Percentiles rank a stretch among this genome's conserved stretches.
phyloP scores from a whole-genome alignment of 805 yeast species.

The Saccharomyces paradoxus region DNA sequence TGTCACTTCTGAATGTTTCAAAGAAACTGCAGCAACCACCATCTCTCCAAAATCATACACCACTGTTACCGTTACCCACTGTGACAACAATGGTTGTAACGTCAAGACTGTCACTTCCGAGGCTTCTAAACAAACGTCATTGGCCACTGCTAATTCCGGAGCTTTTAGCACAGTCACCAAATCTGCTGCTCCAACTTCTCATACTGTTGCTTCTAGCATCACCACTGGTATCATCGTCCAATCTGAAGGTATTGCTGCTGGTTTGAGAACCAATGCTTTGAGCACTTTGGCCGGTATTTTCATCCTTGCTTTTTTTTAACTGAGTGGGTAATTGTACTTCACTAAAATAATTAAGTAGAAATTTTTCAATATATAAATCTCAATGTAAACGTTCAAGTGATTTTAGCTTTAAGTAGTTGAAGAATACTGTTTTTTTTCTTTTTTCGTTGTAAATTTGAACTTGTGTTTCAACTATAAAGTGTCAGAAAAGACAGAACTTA shows the following conservation, averaged over 20 bases:
- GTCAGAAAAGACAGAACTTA: neutral
- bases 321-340: neutral
- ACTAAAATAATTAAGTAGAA: too few relatives aligned
- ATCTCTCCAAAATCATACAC: neutral
- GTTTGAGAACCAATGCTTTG: neutral
- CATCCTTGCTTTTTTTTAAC: neutral
- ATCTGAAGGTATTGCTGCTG: slow-evolving; percentile 1
- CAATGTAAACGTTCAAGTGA: too few relatives aligned
- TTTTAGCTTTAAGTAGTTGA: neutral
- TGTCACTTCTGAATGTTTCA: neutral
- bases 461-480: neutral
- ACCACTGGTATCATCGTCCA: neutral
- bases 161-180: neutral
- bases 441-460: too few relatives aligned
- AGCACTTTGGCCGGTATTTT: slow-evolving; percentile 2
- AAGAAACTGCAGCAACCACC: neutral
- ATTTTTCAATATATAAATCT: too few relatives aligned
- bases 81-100: neutral
- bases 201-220: neutral
- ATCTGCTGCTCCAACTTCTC: neutral
- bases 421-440: too few relatives aligned
- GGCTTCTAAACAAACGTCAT: neutral
- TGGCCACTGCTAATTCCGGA: neutral
- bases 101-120: neutral
- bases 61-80: neutral